These are phyloP conservation scores for Colletotrichum aenigma DNA, from an alignment of 2,329 filamentous ascomycete species.

Conservation along the genomic window DNA sequence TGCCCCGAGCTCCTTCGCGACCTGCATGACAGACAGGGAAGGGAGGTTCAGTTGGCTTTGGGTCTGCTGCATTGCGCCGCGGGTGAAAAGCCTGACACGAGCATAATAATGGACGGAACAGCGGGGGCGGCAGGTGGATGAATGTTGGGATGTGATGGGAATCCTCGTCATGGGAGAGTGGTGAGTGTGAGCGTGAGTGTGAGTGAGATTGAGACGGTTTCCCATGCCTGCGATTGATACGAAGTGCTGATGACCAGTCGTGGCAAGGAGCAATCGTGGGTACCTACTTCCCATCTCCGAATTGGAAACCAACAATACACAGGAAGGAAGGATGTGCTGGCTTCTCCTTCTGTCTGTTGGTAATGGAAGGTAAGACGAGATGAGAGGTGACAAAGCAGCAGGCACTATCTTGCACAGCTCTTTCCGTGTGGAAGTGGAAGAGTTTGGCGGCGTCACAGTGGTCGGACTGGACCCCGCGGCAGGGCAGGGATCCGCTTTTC, in stretches of 20 bases:
- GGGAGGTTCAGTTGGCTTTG: not conserved
- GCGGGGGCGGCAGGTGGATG: not conserved
- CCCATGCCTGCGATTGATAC: not conserved
- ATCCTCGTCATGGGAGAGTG: not conserved
- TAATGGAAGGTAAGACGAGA: not conserved
- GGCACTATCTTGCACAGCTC: not conserved
- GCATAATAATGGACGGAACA: not conserved
- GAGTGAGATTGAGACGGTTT: not conserved
- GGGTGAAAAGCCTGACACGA: not conserved
- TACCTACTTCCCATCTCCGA: not conserved
- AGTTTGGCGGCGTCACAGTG: not conserved
- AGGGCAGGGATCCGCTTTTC: not conserved
- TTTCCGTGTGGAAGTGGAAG: not conserved
- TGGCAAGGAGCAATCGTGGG: not conserved
- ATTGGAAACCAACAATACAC: not conserved
- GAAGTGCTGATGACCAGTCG: not conserved
- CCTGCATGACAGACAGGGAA: conserved; percentile 13
- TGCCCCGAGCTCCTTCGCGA: conserved; percentile 1
- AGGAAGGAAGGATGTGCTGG: not conserved
- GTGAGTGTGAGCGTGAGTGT: not conserved
- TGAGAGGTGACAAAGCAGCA: not conserved
- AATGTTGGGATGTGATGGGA: not conserved
- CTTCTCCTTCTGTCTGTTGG: not conserved
- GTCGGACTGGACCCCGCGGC: not conserved
- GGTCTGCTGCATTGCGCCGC: not conserved